A percentile compares a stretch with the other conserved stretches of the same genome.
Conservation (phyloP, 2,329 filamentous ascomycete species). For the Beauveria bassiana region DNA sequence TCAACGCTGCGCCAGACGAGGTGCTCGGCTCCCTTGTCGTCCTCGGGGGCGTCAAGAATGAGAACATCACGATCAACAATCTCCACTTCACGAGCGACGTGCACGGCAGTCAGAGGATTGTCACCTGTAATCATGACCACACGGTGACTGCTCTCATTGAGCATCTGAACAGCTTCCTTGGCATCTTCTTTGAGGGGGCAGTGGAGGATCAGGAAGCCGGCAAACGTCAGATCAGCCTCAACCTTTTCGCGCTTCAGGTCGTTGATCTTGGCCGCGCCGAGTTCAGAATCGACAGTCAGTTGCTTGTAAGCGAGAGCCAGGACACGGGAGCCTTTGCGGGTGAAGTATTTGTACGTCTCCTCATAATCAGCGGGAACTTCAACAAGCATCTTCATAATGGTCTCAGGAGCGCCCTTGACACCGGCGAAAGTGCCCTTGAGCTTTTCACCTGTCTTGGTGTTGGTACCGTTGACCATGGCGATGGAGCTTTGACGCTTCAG, state of each 20-base stretch:
- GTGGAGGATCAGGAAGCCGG: slow-evolving; percentile 90
- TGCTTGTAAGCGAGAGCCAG: slow-evolving; percentile 92
- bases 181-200: slow-evolving; percentile 96
- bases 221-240: slow-evolving; percentile 77
- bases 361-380: slow-evolving; percentile 82
- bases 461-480: slow-evolving; percentile 67
- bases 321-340: slow-evolving; percentile 88
- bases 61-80: slow-evolving; percentile 94
- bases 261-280: slow-evolving; percentile 80
- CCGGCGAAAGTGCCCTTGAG: slow-evolving; percentile 81
- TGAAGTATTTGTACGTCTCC: slow-evolving; percentile 98
- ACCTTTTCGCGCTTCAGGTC: slow-evolving; percentile 90
- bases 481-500: slow-evolving; percentile 95
- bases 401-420: slow-evolving; percentile 96
- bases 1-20: slow-evolving; percentile 94
- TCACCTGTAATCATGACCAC: slow-evolving; percentile 99
- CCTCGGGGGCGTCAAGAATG: slow-evolving; percentile 89
- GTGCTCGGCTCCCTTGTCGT: slow-evolving; percentile 71
- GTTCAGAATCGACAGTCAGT: slow-evolving; percentile 70
- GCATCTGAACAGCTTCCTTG: slow-evolving; percentile 86
- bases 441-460: slow-evolving; percentile 67
- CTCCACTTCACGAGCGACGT: slow-evolving; percentile 91
- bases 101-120: slow-evolving; percentile 91
- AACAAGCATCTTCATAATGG: slow-evolving; percentile 87
- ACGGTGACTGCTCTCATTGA: slow-evolving; percentile 97